Evolutionary conservation across 306 rosid species (phyloP).

Genomic region (Vigna mungo): DNA sequence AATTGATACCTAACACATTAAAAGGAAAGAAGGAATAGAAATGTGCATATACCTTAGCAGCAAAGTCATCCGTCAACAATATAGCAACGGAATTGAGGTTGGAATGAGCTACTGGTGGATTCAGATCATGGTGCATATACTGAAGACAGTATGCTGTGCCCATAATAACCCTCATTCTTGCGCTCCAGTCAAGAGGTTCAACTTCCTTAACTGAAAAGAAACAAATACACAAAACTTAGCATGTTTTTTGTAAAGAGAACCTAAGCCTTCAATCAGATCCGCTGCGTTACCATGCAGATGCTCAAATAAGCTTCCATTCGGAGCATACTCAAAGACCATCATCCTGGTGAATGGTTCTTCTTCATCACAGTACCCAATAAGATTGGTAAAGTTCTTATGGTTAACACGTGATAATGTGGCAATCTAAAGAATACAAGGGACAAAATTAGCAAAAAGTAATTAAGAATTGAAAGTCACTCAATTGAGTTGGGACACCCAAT

Average conservation of each 20-base stretch:
- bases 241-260: background rate
- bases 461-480: slow-evolving; percentile 16
- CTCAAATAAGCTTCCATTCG: slow-evolving; percentile 86
- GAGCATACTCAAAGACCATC: slow-evolving; percentile 99
- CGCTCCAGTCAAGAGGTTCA: slow-evolving; percentile 89
- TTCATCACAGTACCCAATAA: slow-evolving; percentile 94
- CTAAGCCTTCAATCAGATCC: background rate
- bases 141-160: slow-evolving; percentile 92
- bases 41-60: slow-evolving; percentile 73
- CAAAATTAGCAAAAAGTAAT: slow-evolving; percentile 31
- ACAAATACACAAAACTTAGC: background rate
- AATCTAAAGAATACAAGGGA: slow-evolving; percentile 60
- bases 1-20: slow-evolving; percentile 3
- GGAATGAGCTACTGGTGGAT: slow-evolving; percentile 82
- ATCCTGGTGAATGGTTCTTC: slow-evolving; percentile 89
- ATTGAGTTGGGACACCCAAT: slow-evolving; percentile 1
- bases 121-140: slow-evolving; percentile 94
- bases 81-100: slow-evolving; percentile 64
- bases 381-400: slow-evolving; percentile 94
- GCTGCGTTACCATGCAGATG: slow-evolving; percentile 79
- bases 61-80: slow-evolving; percentile 87
- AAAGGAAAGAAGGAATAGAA: slow-evolving; percentile 15
- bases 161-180: slow-evolving; percentile 86
- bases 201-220: slow-evolving; percentile 70
- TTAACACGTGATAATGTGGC: slow-evolving; percentile 79